Percentiles rank a stretch among this genome's conserved stretches.
phyloP scores from a whole-genome alignment of 148 eudicot species.

The Camellia granthamiana region DNA sequence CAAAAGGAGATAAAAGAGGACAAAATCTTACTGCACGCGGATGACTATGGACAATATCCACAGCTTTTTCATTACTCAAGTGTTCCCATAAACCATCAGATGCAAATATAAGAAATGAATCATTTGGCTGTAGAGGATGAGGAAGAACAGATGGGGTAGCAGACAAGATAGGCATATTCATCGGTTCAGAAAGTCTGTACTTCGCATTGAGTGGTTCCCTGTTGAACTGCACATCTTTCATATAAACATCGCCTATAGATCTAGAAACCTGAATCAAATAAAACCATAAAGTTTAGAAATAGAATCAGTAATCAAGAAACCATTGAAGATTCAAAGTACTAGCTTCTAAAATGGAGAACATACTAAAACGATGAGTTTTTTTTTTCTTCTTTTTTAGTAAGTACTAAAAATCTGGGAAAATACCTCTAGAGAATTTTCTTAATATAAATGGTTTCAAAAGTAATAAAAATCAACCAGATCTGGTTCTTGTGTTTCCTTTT shows the following conservation, averaged over 20 bases:
- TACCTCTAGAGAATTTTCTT: background rate
- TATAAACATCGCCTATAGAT: conserved; percentile 67
- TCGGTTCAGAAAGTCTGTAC: conserved; percentile 65
- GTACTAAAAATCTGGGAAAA: background rate
- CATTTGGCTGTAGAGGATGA: conserved; percentile 55
- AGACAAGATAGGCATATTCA: conserved; percentile 56
- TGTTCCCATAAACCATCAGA: conserved; percentile 88
- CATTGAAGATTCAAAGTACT: background rate
- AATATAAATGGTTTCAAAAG: background rate
- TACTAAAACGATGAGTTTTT: background rate
- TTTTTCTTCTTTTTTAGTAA: too few species aligned
- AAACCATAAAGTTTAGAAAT: background rate
- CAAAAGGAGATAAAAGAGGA: background rate
- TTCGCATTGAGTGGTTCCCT: conserved; percentile 55
- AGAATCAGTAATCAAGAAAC: background rate
- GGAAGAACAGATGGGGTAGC: conserved; percentile 57
- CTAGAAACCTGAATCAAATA: conserved; percentile 54
- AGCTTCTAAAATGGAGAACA: background rate
- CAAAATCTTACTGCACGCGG: conserved; percentile 61
- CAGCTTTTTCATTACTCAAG: conserved; percentile 73
- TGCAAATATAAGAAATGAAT: conserved; percentile 69
- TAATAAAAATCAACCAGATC: background rate
- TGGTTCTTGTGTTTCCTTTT: background rate
- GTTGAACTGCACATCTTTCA: conserved; percentile 62
- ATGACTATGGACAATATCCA: conserved; percentile 66